A percentile compares a stretch with the other conserved stretches of the same genome.
These are phyloP conservation scores for Colletotrichum agaves DNA, from an alignment of 2,329 filamentous ascomycete species.

Conservation along the genomic window DNA sequence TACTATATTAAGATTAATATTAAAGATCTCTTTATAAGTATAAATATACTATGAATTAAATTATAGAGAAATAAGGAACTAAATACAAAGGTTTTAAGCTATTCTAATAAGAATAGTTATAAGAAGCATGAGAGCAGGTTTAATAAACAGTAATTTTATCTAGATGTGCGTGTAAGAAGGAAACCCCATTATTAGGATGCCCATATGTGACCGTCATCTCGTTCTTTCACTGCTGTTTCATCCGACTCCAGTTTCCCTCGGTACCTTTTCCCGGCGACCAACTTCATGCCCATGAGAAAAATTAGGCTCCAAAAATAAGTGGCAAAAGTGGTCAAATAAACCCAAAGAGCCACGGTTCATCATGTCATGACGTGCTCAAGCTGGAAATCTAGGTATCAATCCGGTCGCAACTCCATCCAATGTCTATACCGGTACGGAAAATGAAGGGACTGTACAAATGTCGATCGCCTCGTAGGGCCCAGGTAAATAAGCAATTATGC, in stretches of 20 bases:
- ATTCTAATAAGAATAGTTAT: no score
- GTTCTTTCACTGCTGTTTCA: conserved; percentile 2
- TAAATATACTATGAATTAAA: no score
- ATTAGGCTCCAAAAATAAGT: conserved; percentile 29
- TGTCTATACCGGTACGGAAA: conserved; percentile 32
- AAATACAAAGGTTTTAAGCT: no score
- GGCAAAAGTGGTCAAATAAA: conserved; percentile 9
- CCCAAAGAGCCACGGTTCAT: conserved; percentile 3
- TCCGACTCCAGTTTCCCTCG: not conserved
- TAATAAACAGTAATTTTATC: not conserved
- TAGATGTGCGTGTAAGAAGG: conserved; percentile 7
- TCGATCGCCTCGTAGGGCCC: conserved; percentile 21
- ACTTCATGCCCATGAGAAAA: not conserved
- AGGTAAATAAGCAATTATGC: conserved; percentile 15
- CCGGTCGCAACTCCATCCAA: conserved; percentile 32
- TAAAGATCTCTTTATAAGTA: no score
- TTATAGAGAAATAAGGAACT: no score
- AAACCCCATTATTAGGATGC: conserved; percentile 1
- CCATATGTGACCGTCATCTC: conserved; percentile 2
- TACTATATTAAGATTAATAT: no score
- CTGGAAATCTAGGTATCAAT: conserved; percentile 34
- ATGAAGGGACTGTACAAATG: conserved; percentile 27
- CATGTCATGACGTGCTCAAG: conserved; percentile 26
- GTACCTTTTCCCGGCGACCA: not conserved
- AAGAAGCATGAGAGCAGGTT: not conserved